Base-by-base conservation (phyloP, 2,329 filamentous ascomycete genomes). In the Penicillium sp. region DNA sequence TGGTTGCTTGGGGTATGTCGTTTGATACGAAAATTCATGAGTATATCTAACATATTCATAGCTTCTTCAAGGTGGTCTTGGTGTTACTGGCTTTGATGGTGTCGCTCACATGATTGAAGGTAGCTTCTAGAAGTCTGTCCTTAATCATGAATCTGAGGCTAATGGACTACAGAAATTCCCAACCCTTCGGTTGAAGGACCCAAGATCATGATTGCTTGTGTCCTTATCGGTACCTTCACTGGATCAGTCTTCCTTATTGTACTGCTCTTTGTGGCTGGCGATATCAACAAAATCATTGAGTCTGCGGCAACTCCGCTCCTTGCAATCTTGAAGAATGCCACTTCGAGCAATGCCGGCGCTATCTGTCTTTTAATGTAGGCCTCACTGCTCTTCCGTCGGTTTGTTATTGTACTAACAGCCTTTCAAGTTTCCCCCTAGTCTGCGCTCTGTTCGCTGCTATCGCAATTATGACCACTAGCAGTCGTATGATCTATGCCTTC, bases 141-240 rank as follows among this genome's bases (percentile, higher is more conserved):
- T 17, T 42, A 1, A 25, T 10, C 12, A n/a, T 27, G 5, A 19
- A 17, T 13, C 12, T 6, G 8, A 37, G 19, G 50, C 53, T 65
- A 41, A 69, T 33, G 13, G 17, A 35, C n/a, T 33, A 21, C 38
- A 71, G 77, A 78, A 69, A 77, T 78, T 35, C 75, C 75, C 4
- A 74, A 78, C 47, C 70, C 74, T 23, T 69, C 83, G 1, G 74
- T 81, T 1, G 80, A 86, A 59, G 86, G 86, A 0, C 87, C 87
- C 6, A 83, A 81, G 61, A 86, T 89, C 57, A 88, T 89, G 86
- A 79, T 89, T 13, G 82, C 81, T 55, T 87, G 85, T 60, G 84
- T 88, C 33, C 75, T 74, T 7, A 89, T 89, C 48, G 86, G 86
- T 12, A 84, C 84, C 23, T 74, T 81, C 3, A 88, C 86, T 0